Evolutionary conservation across 768 basidiomycete species (phyloP).

Genomic region (Tylopilus sp.): DNA sequence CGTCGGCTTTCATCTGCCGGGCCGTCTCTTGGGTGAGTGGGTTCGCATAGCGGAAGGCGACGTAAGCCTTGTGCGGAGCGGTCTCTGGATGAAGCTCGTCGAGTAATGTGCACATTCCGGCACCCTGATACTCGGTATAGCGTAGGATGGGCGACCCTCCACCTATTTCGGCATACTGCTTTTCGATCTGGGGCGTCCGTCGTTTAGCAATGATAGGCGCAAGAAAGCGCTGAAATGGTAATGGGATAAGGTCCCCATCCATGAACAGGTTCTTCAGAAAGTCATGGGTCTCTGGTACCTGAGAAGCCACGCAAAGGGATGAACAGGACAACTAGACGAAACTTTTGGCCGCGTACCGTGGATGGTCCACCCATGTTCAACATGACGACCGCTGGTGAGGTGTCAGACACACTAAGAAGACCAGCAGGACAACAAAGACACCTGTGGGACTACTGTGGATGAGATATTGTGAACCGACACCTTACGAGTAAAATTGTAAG

Average conservation of each 20-base stretch:
- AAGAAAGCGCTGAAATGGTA: slow-evolving; percentile 85
- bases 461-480: slow-evolving; percentile 6
- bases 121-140: slow-evolving; percentile 87
- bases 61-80: slow-evolving; percentile 94
- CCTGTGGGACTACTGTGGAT: slow-evolving; percentile 55
- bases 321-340: background rate
- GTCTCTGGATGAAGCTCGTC: slow-evolving; percentile 93
- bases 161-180: slow-evolving; percentile 93
- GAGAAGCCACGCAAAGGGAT: slow-evolving; percentile 2
- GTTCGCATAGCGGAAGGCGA: slow-evolving; percentile 91
- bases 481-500: background rate
- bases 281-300: slow-evolving; percentile 91
- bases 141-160: slow-evolving; percentile 94
- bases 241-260: slow-evolving; percentile 90
- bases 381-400: slow-evolving; percentile 78
- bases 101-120: slow-evolving; percentile 83
- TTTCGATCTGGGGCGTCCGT: slow-evolving; percentile 88
- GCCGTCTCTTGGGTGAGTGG: slow-evolving; percentile 85
- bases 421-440: slow-evolving; percentile 20
- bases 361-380: slow-evolving; percentile 99
- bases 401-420: slow-evolving; percentile 5
- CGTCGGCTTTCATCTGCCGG: slow-evolving; percentile 81
- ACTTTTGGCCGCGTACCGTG: slow-evolving; percentile 53
- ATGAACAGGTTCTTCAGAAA: slow-evolving; percentile 91
- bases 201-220: slow-evolving; percentile 88